Percentiles rank a stretch among this genome's conserved stretches.
These are phyloP conservation scores for Suillus clintonianus DNA, from an alignment of 768 basidiomycete genomes.

Conservation along the genomic window DNA sequence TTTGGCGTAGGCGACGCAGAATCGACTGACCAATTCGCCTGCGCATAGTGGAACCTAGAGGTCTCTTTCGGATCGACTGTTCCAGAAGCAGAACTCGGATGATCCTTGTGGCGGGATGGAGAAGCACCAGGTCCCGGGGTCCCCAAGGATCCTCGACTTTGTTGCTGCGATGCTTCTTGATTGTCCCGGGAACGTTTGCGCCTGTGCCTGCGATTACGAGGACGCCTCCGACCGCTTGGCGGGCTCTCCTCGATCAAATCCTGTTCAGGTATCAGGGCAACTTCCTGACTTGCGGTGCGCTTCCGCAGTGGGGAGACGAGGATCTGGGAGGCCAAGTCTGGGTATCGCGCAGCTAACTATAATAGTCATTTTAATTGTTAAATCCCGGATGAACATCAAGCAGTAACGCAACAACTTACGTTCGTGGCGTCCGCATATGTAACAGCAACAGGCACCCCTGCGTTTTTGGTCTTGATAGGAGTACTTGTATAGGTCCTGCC, in stretches of 20 bases:
- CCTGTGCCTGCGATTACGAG: neutral
- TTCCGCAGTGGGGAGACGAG: slow-evolving; percentile 31
- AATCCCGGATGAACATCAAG: neutral
- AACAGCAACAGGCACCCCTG: slow-evolving; percentile 12
- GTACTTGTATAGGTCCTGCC: neutral
- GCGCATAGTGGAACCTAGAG: neutral
- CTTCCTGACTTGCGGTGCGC: neutral
- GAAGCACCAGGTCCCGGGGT: neutral
- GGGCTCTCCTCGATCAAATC: neutral
- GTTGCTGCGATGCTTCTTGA: neutral
- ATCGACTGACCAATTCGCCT: slow-evolving; percentile 30
- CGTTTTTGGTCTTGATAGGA: neutral
- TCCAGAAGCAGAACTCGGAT: neutral
- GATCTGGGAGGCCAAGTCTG: slow-evolving; percentile 35
- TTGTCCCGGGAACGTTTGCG: neutral
- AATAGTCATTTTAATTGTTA: neutral
- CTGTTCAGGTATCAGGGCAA: neutral
- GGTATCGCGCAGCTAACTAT: slow-evolving; percentile 37
- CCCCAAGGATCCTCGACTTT: slow-evolving; percentile 1
- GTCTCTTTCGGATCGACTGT: neutral
- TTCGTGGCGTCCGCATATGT: slow-evolving; percentile 45
- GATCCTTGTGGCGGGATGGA: neutral
- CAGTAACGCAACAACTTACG: slow-evolving; percentile 23
- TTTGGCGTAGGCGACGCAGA: neutral
- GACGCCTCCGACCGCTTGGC: neutral